Conservation (phyloP, 164 flowering plant species). For the Aristolochia contorta region DNA sequence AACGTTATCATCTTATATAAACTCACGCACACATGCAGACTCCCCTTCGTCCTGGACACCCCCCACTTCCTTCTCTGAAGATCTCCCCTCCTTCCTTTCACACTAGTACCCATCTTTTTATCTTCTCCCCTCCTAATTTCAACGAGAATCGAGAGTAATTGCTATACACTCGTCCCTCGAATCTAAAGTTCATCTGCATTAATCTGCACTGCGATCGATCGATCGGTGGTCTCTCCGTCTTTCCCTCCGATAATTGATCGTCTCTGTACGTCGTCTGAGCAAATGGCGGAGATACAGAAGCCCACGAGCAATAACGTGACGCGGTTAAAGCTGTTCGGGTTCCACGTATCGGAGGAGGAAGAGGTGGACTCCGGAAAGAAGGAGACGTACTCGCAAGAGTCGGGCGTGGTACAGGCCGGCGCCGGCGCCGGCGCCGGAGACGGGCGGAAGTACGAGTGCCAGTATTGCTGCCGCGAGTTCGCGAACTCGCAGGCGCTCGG, state of each 20-base stretch:
- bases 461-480: conserved; percentile 85
- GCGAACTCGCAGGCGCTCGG: conserved; percentile 97
- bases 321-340: conserved; percentile 72
- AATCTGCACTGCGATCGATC: too few relatives aligned
- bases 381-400: conserved; percentile 7
- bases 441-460: conserved; percentile 87
- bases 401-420: conserved; percentile 10
- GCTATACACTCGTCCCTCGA: too few relatives aligned
- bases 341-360: conserved; percentile 51
- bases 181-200: too few relatives aligned
- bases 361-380: conserved; percentile 29
- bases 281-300: conserved; percentile 42
- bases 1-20: conserved; percentile 4
- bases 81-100: neutral
- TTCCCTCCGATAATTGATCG: neutral
- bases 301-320: conserved; percentile 10
- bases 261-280: too few relatives aligned
- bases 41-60: neutral
- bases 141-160: too few relatives aligned
- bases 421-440: conserved; percentile 37
- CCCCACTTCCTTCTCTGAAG: neutral
- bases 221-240: neutral
- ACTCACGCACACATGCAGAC: neutral
- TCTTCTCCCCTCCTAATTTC: neutral
- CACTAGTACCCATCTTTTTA: neutral